Evolutionary conservation across 2,329 filamentous ascomycete species (phyloP).

Genomic region (Celoporthe dispersa): DNA sequence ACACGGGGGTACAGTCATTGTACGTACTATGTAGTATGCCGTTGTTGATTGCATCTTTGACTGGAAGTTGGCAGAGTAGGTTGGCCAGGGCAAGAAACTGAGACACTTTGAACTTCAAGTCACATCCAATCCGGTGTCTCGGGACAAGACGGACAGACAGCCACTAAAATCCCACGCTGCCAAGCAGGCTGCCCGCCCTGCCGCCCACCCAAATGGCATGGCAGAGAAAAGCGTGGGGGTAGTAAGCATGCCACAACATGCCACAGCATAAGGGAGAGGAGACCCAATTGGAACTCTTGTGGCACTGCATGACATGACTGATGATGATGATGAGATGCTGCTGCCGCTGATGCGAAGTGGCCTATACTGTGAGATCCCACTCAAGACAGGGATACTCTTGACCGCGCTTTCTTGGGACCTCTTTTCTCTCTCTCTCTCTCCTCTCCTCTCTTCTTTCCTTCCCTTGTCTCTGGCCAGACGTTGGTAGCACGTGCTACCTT

Average conservation of each 20-base stretch:
- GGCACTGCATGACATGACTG: not conserved
- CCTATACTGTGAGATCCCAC: not conserved
- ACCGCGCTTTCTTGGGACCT: conserved; percentile 9
- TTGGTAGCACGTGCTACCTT: conserved; percentile 6
- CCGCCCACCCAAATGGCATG: not conserved
- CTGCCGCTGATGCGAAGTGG: not conserved
- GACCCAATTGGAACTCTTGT: not conserved
- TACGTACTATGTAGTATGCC: not conserved
- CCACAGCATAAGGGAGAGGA: not conserved
- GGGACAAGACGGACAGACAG: not conserved
- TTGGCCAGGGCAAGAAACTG: not conserved
- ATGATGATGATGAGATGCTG: not conserved
- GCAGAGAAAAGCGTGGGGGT: not conserved
- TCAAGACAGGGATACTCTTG: conserved; percentile 9
- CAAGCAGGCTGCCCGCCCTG: no score
- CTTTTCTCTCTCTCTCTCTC: no score
- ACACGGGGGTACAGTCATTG: not conserved
- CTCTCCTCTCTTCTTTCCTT: not conserved
- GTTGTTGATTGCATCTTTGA: not conserved
- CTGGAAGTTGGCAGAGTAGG: not conserved
- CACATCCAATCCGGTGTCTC: not conserved
- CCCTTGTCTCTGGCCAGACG: conserved; percentile 7
- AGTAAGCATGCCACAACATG: not conserved
- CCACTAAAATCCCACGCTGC: not conserved
- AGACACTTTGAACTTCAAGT: not conserved